Evolutionary conservation across 306 rosid genomes (phyloP), one percentile per base, ranked within the genome.

Genomic region (Notholithocarpus densiflorus): DNA sequence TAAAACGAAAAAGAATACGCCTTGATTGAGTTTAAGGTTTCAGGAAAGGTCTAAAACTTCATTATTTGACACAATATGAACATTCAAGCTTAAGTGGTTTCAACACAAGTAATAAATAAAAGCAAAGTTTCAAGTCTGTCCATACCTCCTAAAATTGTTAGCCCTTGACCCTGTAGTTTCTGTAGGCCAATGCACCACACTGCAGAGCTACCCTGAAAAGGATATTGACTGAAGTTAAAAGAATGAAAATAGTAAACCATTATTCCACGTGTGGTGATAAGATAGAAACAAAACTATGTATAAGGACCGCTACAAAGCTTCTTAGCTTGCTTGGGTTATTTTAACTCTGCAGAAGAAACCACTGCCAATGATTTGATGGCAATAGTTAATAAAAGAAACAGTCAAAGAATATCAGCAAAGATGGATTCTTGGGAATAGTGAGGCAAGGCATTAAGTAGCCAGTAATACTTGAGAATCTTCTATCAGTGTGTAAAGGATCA

Each of bases 181-280:
- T 93, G 99, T 72, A 96, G 86, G 64, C 99, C 99, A 78, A 95
- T 82, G 85, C 99, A 95, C 99, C 99, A 95, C 65, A 90, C 88
- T 64, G 94, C 77, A 80, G 84, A 84, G 17, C 88, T 86, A 27
- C 87, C 90, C 99, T 96, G 94, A 81, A 71, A 24, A 84, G 71
- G 12, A 64, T 55, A 80, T 78, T 77, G 37, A 74, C 75, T 74
- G 62, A 56, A 14, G 65, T 18, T 72, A 71, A 37, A 70, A 70
- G 40, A 78, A 48, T 64, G 43, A 70, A 72, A 29, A 43, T 6
- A 14, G 71, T 26, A 85, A 87, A 68, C 79, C 19, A 60, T n/a
- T 56, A 37, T 73, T 51, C 61, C 14, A 24, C 11, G 2, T 20
- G 45, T 45, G 52, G 27, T 40, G 53, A 51, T 53, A 34, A 52